A percentile compares a stretch with the other conserved stretches of the same genome.
phyloP scores from a whole-genome alignment of 345 rosid genomes.

The Salix koriyanagi region DNA sequence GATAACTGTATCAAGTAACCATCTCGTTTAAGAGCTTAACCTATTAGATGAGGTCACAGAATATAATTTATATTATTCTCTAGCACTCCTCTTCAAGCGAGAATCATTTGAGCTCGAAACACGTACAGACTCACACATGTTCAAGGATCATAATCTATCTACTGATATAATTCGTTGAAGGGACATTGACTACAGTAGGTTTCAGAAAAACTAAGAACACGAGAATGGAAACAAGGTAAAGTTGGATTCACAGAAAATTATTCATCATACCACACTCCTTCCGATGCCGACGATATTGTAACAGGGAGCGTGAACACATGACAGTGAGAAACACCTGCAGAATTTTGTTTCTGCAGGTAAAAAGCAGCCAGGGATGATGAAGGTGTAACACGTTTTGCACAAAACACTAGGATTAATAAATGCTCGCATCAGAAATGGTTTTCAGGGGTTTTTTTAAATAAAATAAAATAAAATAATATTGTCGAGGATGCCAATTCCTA shows the following conservation, averaged over 20 bases:
- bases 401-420: background rate
- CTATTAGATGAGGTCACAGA: rapidly evolving
- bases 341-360: background rate
- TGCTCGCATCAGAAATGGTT: background rate
- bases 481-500: background rate
- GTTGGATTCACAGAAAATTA: background rate
- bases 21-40: too few species aligned
- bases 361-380: background rate
- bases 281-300: background rate
- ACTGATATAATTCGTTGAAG: too few species aligned
- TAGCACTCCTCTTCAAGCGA: rapidly evolving
- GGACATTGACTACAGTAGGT: too few species aligned
- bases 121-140: too few species aligned
- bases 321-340: background rate
- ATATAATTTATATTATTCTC: too few species aligned
- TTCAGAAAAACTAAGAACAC: too few species aligned
- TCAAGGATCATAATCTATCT: background rate
- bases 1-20: too few species aligned
- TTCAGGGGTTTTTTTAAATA: background rate
- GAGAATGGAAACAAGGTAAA: background rate
- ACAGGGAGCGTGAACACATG: background rate
- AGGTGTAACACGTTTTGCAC: background rate
- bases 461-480: background rate
- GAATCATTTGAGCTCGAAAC: too few species aligned
- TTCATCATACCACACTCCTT: background rate